phyloP scores from a whole-genome alignment of 352 stramenopile genomes.

The Globisporangium ultimum region DNA sequence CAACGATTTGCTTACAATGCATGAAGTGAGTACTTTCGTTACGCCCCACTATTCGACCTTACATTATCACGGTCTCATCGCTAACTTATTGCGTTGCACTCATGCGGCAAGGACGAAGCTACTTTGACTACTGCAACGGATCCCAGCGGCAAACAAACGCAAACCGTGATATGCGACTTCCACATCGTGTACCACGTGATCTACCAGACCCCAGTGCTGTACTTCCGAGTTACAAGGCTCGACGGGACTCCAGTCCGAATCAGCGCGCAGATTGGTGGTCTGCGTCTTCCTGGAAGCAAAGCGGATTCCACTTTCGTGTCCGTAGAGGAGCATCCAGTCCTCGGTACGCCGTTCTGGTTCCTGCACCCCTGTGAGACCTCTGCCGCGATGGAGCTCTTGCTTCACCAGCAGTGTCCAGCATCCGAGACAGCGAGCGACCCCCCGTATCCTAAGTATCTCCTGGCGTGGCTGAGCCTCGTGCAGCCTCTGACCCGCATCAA shows the following conservation, averaged over 20 bases:
- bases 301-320: constrained; percentile 33
- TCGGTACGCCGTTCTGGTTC: constrained; percentile 66
- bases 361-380: constrained; percentile 80
- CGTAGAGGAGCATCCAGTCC: constrained; percentile 68
- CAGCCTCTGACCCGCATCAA: constrained; percentile 52
- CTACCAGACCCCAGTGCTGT: constrained; percentile 74
- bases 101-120: constrained; percentile 6
- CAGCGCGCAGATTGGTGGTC: constrained; percentile 15
- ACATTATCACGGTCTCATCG: too few relatives aligned
- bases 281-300: constrained; percentile 37
- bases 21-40: constrained; percentile 5
- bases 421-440: neutral
- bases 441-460: constrained; percentile 34
- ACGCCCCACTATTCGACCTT: neutral
- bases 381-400: constrained; percentile 57
- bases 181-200: constrained; percentile 81
- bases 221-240: constrained; percentile 42
- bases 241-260: constrained; percentile 34
- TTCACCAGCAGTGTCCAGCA: constrained; percentile 12
- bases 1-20: constrained; percentile 6
- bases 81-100: neutral
- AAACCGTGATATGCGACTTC: constrained; percentile 60
- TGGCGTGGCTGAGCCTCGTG: constrained; percentile 76
- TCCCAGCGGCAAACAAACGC: neutral
- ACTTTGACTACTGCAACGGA: constrained; percentile 1